Conservation (phyloP, 176 grass and related monocot genomes). For the Triticum urartu region DNA sequence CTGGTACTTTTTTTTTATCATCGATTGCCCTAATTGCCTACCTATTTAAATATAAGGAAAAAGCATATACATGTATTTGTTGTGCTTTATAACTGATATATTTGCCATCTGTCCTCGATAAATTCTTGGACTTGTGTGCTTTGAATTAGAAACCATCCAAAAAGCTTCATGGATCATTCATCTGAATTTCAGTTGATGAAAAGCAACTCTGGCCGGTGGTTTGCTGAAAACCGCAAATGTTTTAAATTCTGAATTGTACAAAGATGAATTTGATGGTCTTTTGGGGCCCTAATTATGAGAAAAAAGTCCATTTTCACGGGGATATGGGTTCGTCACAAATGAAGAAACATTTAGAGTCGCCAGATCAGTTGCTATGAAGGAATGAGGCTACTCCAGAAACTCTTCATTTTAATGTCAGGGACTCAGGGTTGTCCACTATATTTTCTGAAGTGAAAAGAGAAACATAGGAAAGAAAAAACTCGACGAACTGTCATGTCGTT, state of each 20-base stretch:
- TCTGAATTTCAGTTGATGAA: neutral
- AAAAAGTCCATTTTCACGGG: neutral
- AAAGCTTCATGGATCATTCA: neutral
- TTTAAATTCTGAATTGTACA: neutral
- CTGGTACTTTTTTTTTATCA: neutral
- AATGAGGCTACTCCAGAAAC: neutral
- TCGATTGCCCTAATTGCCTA: neutral
- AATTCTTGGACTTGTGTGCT: neutral
- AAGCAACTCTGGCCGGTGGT: neutral
- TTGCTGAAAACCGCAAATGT: neutral
- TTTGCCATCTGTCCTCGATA: neutral
- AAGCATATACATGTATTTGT: neutral
- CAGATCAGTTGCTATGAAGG: neutral
- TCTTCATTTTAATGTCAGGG: neutral
- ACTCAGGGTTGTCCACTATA: neutral
- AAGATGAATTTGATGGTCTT: neutral
- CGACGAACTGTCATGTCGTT: neutral
- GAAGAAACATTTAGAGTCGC: neutral
- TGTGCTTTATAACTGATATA: neutral
- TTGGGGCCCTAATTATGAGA: neutral
- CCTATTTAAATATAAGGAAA: neutral
- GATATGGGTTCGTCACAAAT: neutral
- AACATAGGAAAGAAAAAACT: neutral
- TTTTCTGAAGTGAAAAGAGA: neutral
- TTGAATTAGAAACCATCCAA: neutral